Evolutionary conservation across 2,329 filamentous ascomycete species (phyloP).

Genomic region (Ceratocystis papillata): DNA sequence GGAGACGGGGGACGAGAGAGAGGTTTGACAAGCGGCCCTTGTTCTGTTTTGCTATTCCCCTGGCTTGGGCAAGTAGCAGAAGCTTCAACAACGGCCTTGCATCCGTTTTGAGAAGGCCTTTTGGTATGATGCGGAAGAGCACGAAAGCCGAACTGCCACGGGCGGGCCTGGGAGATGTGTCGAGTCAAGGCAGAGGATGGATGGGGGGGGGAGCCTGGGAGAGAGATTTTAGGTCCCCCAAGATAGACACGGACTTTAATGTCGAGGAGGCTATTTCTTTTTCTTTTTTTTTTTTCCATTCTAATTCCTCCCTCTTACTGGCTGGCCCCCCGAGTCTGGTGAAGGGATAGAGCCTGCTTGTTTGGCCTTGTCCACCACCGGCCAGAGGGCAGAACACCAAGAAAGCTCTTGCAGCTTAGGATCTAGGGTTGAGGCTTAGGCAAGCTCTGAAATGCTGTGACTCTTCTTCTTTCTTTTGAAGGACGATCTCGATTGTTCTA

Average conservation of each 20-base stretch:
- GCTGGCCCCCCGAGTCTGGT: neutral
- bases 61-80: neutral
- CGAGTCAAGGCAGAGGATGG: neutral
- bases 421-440: neutral
- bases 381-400: neutral
- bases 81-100: neutral
- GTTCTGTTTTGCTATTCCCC: neutral
- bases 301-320: too few relatives aligned
- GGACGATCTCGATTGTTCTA: slow-evolving; percentile 11
- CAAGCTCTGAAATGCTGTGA: slow-evolving; percentile 5
- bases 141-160: neutral
- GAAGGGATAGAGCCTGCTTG: neutral
- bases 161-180: neutral
- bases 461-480: slow-evolving; percentile 4
- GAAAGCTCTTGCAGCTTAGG: neutral
- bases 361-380: neutral
- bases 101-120: neutral
- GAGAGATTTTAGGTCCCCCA: neutral
- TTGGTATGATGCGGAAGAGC: neutral
- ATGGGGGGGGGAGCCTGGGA: too few relatives aligned
- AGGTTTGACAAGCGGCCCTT: slow-evolving; percentile 1
- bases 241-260: too few relatives aligned
- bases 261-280: neutral
- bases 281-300: neutral
- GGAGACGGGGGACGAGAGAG: neutral